These are phyloP conservation scores for Lichtheimia hyalospora DNA, from an alignment of 371 early-diverging fungal species.

Conservation along the genomic window DNA sequence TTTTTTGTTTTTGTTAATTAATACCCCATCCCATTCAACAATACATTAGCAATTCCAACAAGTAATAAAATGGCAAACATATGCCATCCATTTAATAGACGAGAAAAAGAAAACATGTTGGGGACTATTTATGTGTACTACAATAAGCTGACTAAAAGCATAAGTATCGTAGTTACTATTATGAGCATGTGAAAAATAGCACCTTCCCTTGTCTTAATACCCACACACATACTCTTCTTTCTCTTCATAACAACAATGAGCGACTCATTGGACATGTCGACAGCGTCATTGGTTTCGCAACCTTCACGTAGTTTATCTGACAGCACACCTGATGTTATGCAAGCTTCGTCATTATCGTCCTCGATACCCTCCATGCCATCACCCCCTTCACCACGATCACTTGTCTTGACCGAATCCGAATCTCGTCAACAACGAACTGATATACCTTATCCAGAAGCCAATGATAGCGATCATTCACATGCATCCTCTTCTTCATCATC, in stretches of 20 bases:
- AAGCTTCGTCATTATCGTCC: not conserved
- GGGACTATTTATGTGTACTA: no score
- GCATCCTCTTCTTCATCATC: not conserved
- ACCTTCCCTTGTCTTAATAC: not conserved
- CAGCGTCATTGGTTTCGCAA: slow-evolving; percentile 27
- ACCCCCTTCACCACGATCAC: slow-evolving; percentile 15
- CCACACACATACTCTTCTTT: not conserved
- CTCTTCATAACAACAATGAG: slow-evolving; percentile 8
- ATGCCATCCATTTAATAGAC: no score
- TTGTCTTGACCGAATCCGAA: slow-evolving; percentile 5
- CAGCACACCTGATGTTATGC: not conserved
- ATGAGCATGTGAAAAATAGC: not conserved
- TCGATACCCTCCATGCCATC: slow-evolving; percentile 11
- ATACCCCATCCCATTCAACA: no score
- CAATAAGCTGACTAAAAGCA: no score
- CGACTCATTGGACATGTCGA: slow-evolving; percentile 37
- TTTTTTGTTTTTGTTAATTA: no score
- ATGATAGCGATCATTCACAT: not conserved
- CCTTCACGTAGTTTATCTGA: slow-evolving; percentile 2
- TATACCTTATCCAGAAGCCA: not conserved
- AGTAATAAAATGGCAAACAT: no score
- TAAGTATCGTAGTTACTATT: no score
- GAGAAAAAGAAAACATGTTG: no score
- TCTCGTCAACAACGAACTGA: not conserved
- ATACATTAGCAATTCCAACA: no score